Evolutionary conservation across 176 grass and related monocot species (phyloP).

Genomic region (Oropetium thomaeum): DNA sequence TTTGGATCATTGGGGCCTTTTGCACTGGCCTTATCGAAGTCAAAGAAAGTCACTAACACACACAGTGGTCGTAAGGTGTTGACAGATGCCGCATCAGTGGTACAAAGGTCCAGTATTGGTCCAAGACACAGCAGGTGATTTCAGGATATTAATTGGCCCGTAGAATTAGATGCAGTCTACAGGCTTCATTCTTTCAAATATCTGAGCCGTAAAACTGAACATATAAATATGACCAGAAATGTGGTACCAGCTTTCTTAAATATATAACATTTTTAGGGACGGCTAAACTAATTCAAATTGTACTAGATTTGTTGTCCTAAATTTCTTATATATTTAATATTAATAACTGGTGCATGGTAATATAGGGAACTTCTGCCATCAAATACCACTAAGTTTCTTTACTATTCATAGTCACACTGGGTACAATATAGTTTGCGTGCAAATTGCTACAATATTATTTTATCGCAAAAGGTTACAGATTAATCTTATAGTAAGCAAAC

Average conservation of each 20-base stretch:
- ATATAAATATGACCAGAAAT: not conserved
- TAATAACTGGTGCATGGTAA: not conserved
- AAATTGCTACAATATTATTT: slow-evolving; percentile 1
- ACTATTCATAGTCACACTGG: not conserved
- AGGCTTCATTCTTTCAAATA: not conserved
- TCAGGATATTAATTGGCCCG: not conserved
- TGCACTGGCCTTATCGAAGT: slow-evolving; percentile 38
- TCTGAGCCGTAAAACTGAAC: not conserved
- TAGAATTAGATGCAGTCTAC: slow-evolving; percentile 1
- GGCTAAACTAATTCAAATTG: not conserved
- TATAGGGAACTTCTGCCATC: not conserved
- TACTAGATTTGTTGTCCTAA: not conserved
- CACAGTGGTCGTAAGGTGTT: not conserved
- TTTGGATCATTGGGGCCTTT: slow-evolving; percentile 64
- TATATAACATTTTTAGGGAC: not conserved
- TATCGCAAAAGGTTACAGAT: not conserved
- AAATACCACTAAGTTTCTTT: not conserved
- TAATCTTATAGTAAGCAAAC: not conserved
- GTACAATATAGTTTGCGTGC: not conserved
- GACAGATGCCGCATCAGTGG: not conserved
- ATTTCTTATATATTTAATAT: not conserved
- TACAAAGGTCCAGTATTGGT: not conserved
- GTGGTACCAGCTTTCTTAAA: not conserved
- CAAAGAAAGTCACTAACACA: slow-evolving; percentile 11
- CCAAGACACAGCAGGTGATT: slow-evolving; percentile 43